Evolutionary conservation across 805 yeast genomes (phyloP).

Genomic region (Barnettozyma pratensis): DNA sequence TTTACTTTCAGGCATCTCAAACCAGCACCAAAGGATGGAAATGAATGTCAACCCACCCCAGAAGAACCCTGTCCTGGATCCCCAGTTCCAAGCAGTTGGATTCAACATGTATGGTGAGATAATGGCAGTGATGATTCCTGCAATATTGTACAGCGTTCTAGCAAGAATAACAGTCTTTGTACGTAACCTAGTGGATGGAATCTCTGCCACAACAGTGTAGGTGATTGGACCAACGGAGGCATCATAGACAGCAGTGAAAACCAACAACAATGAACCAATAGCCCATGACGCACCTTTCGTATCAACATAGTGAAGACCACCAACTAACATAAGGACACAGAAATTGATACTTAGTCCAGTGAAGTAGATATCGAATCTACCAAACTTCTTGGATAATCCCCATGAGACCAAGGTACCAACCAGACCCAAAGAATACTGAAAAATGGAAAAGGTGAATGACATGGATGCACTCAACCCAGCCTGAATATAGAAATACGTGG

Average conservation of each 20-base stretch:
- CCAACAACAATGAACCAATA: constrained; percentile 25
- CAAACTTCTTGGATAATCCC: constrained; percentile 27
- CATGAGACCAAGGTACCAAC: constrained; percentile 29
- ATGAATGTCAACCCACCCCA: constrained; percentile 36
- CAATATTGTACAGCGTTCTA: constrained; percentile 27
- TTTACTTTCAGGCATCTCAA: constrained; percentile 53
- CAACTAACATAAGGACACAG: constrained; percentile 21
- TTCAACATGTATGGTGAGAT: constrained; percentile 43
- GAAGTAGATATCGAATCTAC: constrained; percentile 26
- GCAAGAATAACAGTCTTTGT: constrained; percentile 36
- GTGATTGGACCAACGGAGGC: constrained; percentile 37
- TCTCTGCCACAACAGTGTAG: constrained; percentile 34
- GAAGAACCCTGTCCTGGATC: constrained; percentile 39
- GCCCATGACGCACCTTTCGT: constrained; percentile 20
- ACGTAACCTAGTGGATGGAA: constrained; percentile 35
- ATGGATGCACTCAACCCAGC: constrained; percentile 41
- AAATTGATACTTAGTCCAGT: constrained; percentile 21
- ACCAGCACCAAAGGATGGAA: constrained; percentile 37
- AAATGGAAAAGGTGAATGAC: constrained; percentile 36
- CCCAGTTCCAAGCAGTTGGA: constrained; percentile 38
- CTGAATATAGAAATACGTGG: constrained; percentile 44
- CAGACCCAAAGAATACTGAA: constrained; percentile 30
- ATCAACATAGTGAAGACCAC: constrained; percentile 21
- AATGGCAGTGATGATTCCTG: constrained; percentile 31
- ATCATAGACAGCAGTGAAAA: constrained; percentile 32